Conservation (phyloP, 768 basidiomycete genomes). For the Termitomyces eurrhizus region DNA sequence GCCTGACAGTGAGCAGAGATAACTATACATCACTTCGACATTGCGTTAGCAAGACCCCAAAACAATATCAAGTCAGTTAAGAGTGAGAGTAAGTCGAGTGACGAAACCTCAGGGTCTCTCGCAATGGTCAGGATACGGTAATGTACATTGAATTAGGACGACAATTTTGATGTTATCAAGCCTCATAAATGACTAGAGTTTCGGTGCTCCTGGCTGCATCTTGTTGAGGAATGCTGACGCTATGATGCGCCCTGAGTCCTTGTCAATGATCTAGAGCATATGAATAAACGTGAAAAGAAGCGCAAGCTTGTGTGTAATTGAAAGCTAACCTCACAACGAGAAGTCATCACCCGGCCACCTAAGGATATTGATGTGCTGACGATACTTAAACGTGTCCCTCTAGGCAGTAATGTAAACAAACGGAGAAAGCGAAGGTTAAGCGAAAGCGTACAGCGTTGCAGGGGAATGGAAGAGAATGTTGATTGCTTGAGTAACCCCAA, state of each 20-base stretch:
- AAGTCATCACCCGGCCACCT: slow-evolving; percentile 67
- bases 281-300: slow-evolving; percentile 1
- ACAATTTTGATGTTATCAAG: slow-evolving; percentile 1
- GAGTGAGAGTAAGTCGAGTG: not conserved
- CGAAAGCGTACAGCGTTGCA: slow-evolving; percentile 48
- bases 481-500: slow-evolving; percentile 73
- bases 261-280: slow-evolving; percentile 50
- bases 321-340: slow-evolving; percentile 60
- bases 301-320: slow-evolving; percentile 6
- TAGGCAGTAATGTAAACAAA: slow-evolving; percentile 21
- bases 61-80: not conserved
- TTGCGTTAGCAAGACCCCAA: slow-evolving; percentile 3
- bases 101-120: not conserved
- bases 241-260: slow-evolving; percentile 50
- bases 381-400: slow-evolving; percentile 57
- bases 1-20: slow-evolving; percentile 3
- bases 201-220: slow-evolving; percentile 60
- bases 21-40: not conserved
- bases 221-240: slow-evolving; percentile 69
- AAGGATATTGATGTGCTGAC: slow-evolving; percentile 62
- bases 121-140: slow-evolving; percentile 5
- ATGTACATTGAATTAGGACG: slow-evolving; percentile 7
- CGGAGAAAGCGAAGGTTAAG: slow-evolving; percentile 5
- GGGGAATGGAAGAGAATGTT: slow-evolving; percentile 69
- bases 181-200: slow-evolving; percentile 29